Percentiles rank a stretch among this genome's conserved stretches.
Evolutionary conservation across 2,329 filamentous ascomycete genomes (phyloP).

Genomic region (Fusarium neocosmosporiellum): DNA sequence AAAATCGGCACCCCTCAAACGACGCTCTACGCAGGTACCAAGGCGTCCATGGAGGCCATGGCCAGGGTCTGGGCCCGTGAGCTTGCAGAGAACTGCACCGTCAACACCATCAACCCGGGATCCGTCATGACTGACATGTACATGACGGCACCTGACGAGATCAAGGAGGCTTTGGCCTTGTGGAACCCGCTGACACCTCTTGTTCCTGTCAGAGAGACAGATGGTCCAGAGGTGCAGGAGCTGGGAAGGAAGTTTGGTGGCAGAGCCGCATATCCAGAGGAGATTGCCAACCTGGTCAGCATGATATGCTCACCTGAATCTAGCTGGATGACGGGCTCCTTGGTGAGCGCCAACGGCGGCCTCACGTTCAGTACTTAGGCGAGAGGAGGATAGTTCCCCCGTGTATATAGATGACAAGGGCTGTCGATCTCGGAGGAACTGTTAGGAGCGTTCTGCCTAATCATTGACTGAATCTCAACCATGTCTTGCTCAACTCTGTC

Average conservation of each 20-base stretch:
- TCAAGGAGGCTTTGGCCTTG: constrained; percentile 50
- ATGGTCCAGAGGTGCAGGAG: constrained; percentile 44
- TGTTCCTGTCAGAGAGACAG: constrained; percentile 46
- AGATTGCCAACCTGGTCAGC: constrained; percentile 72
- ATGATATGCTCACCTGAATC: constrained; percentile 74
- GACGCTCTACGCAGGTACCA: constrained; percentile 70
- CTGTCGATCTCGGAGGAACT: background rate
- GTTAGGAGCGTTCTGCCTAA: background rate
- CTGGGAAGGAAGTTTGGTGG: constrained; percentile 62
- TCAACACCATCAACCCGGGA: constrained; percentile 68
- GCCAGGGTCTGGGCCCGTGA: constrained; percentile 71
- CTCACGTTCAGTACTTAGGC: constrained; percentile 17
- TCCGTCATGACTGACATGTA: constrained; percentile 54
- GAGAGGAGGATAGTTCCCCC: background rate
- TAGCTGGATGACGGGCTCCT: constrained; percentile 72
- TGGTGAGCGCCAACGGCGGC: constrained; percentile 72
- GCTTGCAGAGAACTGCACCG: constrained; percentile 65
- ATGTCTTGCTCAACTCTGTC: background rate
- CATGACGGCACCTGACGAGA: constrained; percentile 62
- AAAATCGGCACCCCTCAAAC: constrained; percentile 65
- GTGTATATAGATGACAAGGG: background rate
- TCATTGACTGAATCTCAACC: background rate
- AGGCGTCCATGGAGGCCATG: constrained; percentile 71
- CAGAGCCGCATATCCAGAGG: constrained; percentile 69
- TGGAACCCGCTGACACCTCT: constrained; percentile 64